Conservation (phyloP, 2,329 filamentous ascomycete genomes). For the Ophiostoma triangulosporum region DNA sequence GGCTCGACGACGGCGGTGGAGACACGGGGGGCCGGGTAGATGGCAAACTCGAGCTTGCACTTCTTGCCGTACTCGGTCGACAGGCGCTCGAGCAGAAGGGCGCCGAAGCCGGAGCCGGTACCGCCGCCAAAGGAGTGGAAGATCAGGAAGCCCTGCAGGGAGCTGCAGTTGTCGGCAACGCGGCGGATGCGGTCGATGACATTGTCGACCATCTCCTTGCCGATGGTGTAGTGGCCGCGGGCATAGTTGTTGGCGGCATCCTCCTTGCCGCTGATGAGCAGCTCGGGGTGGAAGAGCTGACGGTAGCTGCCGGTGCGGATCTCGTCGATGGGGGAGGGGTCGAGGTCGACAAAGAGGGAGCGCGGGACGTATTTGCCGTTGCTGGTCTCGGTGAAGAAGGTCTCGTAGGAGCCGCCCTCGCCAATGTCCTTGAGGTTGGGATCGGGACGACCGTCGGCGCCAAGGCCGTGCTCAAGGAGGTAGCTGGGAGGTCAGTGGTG, state of each 20-base stretch:
- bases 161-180: slow-evolving; percentile 58
- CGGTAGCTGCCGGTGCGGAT: slow-evolving; percentile 56
- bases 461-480: slow-evolving; percentile 59
- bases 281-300: slow-evolving; percentile 59
- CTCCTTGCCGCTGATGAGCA: slow-evolving; percentile 61
- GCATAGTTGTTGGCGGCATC: slow-evolving; percentile 69
- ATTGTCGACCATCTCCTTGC: slow-evolving; percentile 61
- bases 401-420: slow-evolving; percentile 54
- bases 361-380: slow-evolving; percentile 59
- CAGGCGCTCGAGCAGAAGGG: slow-evolving; percentile 58
- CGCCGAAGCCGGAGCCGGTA: slow-evolving; percentile 60
- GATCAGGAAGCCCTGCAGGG: slow-evolving; percentile 59
- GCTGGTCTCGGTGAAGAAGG: slow-evolving; percentile 62
- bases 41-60: slow-evolving; percentile 62
- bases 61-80: slow-evolving; percentile 65
- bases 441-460: slow-evolving; percentile 49
- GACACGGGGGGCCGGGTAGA: slow-evolving; percentile 57
- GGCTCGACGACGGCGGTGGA: slow-evolving; percentile 60
- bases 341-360: slow-evolving; percentile 59
- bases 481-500: slow-evolving; percentile 34
- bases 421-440: slow-evolving; percentile 44
- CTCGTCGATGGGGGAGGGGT: slow-evolving; percentile 61
- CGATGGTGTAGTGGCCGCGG: slow-evolving; percentile 62
- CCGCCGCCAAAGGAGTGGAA: slow-evolving; percentile 65
- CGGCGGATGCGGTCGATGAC: slow-evolving; percentile 59